Base-by-base conservation (phyloP, 805 yeast species). In the Torulaspora gathmanii region DNA sequence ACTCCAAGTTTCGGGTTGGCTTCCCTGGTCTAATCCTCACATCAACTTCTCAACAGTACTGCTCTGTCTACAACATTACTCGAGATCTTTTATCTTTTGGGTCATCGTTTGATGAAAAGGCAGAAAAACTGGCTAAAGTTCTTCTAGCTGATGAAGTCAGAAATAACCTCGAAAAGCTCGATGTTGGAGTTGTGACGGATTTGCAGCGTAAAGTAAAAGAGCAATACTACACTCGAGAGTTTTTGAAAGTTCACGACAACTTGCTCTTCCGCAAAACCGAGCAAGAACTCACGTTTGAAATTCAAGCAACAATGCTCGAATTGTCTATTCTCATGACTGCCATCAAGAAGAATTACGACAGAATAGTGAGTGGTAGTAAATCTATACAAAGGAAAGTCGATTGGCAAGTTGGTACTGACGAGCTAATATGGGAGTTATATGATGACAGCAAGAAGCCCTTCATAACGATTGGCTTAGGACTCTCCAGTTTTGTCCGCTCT, bases 21-120 rank as follows among this genome's bases (percentile, higher is more conserved):
- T 61, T 70, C 26, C 79, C 79, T 2, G 73, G 74, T 38, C 67
- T 82, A 25, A 67, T 70, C n/a, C 59, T 81, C 16, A 70, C 76
- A 1, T 78, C 80, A 2, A 77, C 78, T 5, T 75, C 84, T 12
- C 65, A 67, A 31, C 89, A 82, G 53, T 82, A 80, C 56, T 69
- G 67, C 39, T 68, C 79, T 0, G 63, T 80, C 3, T 78, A 74
- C 53, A 67, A 71, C n/a, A 72, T 79, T 7, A 64, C 71, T 0
- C 68, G 72, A 51, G 74, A 78, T 29, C 54, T 82, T 17, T 34
- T 72, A 16, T 55, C 67, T 2, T 62, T 68, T 39, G 64, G 57
- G 7, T 63, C 68, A 5, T 62, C 69, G 2, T 65, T 67, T 42
- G 64, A 63, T 25, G 70, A 68, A 45, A 72, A 68, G 44, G 61